A percentile compares a stretch with the other conserved stretches of the same genome.
Conservation (phyloP, 2,329 filamentous ascomycete genomes). For the Calonectria honghensis region DNA sequence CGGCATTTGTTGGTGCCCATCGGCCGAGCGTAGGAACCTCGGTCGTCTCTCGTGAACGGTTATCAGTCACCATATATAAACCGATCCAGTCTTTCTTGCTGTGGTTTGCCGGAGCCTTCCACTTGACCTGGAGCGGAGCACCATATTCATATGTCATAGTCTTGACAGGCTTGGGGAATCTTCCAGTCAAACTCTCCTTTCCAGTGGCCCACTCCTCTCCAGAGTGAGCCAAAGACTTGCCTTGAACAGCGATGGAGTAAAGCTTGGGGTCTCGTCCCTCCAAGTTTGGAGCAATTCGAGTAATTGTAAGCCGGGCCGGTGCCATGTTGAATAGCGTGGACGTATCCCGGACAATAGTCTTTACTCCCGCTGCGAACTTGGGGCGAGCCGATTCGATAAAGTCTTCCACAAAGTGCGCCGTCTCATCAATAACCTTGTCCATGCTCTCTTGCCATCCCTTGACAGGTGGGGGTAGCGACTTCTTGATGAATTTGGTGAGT, state of each 20-base stretch:
- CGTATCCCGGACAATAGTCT: constrained; percentile 90
- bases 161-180: constrained; percentile 81
- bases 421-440: constrained; percentile 90
- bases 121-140: constrained; percentile 90
- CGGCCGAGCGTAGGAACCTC: constrained; percentile 90
- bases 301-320: constrained; percentile 89
- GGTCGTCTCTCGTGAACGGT: constrained; percentile 88
- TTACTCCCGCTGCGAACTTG: constrained; percentile 90
- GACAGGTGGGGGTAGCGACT: constrained; percentile 88
- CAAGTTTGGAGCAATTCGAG: constrained; percentile 85
- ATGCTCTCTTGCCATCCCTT: constrained; percentile 90
- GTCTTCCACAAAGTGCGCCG: constrained; percentile 92
- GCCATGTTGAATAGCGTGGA: constrained; percentile 92
- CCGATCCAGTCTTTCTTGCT: constrained; percentile 96
- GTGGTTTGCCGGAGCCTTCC: constrained; percentile 92
- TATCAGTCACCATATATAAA: constrained; percentile 96
- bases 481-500: constrained; percentile 91
- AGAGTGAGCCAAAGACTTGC: constrained; percentile 72
- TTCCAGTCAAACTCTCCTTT: constrained; percentile 83
- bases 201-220: constrained; percentile 78
- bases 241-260: constrained; percentile 86
- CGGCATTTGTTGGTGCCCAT: constrained; percentile 88
- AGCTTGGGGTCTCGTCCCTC: constrained; percentile 86
- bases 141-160: constrained; percentile 92
- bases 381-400: constrained; percentile 90